A percentile compares a stretch with the other conserved stretches of the same genome.
These are phyloP conservation scores for Cyclotella kingstonii DNA, from an alignment of 108 stramenopile genomes.

Conservation along the genomic window DNA sequence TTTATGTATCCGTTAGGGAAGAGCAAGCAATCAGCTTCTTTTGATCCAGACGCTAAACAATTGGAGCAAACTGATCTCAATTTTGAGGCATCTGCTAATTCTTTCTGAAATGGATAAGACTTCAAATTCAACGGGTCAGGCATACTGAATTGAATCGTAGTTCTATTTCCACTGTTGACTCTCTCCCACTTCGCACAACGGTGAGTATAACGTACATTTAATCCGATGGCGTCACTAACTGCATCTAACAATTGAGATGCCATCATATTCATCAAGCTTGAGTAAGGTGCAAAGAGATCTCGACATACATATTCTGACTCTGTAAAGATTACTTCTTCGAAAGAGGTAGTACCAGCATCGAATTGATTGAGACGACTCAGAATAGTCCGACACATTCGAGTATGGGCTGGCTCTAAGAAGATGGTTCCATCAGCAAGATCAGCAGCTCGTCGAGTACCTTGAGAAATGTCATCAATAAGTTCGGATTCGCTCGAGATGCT, in stretches of 20 bases:
- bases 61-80: constrained; percentile 12
- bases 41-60: constrained; percentile 9
- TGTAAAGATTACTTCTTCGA: constrained; percentile 18
- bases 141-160: constrained; percentile 30
- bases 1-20: constrained; percentile 23
- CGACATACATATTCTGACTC: constrained; percentile 35
- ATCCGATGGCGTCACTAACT: constrained; percentile 8
- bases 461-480: constrained; percentile 21
- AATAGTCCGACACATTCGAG: constrained; percentile 30
- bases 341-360: constrained; percentile 21
- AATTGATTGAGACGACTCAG: constrained; percentile 14
- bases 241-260: constrained; percentile 17
- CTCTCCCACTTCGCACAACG: constrained; percentile 37
- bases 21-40: constrained; percentile 15
- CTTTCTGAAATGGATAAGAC: constrained; percentile 19
- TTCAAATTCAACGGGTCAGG: constrained; percentile 27
- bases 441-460: constrained; percentile 27
- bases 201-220: constrained; percentile 33
- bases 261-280: constrained; percentile 33
- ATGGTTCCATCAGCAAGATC: constrained; percentile 26
- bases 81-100: constrained; percentile 16
- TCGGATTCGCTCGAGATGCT: background rate
- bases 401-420: constrained; percentile 29
- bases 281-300: constrained; percentile 28
- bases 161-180: constrained; percentile 27